Evolutionary conservation across 257 asterid genomes (phyloP).

Genomic region (Solanum clarkiae): DNA sequence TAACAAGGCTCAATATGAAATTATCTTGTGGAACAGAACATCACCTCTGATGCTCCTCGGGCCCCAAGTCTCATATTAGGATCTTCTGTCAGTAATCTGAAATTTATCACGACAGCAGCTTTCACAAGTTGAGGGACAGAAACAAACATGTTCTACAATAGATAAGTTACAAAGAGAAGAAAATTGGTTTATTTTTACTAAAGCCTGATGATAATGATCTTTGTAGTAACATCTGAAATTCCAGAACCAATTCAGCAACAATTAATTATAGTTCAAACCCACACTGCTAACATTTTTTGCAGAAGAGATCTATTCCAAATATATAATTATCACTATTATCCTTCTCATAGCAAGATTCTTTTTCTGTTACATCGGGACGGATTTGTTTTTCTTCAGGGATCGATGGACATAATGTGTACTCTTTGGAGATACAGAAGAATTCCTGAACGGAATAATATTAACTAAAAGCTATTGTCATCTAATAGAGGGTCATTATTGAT

Average conservation of each 20-base stretch:
- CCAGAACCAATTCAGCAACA: not conserved
- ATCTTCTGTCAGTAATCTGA: conserved; percentile 89
- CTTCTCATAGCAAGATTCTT: not conserved
- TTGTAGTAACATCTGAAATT: not conserved
- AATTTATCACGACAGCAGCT: not conserved
- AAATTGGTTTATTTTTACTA: not conserved
- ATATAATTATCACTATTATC: not conserved
- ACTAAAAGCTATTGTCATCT: not conserved
- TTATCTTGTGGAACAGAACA: not conserved
- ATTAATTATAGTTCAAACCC: not conserved
- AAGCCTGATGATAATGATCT: not conserved
- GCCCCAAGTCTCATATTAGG: conserved; percentile 97
- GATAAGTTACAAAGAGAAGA: not conserved
- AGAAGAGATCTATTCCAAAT: not conserved
- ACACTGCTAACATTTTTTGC: not conserved
- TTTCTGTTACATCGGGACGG: not conserved
- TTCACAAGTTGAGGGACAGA: not conserved
- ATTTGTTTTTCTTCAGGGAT: not conserved
- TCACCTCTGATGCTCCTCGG: conserved; percentile 85
- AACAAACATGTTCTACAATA: not conserved
- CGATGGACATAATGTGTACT: not conserved
- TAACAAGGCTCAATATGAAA: not conserved
- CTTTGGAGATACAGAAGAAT: not conserved
- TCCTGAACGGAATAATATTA: not conserved
- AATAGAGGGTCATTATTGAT: not conserved